phyloP scores from a whole-genome alignment of 139 green algal species.

The Chlamydomonas sp. region DNA sequence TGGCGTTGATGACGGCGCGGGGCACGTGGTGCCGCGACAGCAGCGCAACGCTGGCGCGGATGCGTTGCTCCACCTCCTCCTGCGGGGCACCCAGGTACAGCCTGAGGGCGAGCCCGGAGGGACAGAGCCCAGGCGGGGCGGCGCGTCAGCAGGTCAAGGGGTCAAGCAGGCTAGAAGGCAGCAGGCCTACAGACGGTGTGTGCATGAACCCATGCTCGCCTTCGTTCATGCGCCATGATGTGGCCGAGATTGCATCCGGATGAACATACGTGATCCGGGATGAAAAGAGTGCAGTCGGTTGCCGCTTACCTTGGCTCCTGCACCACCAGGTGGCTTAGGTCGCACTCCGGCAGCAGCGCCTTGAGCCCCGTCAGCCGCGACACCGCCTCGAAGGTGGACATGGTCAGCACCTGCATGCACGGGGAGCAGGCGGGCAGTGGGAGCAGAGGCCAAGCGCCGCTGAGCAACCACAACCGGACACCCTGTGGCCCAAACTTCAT shows the following conservation, averaged over 20 bases:
- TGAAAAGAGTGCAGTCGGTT: too few relatives aligned
- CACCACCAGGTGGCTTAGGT: constrained; percentile 17
- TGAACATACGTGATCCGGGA: too few relatives aligned
- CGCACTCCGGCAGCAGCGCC: constrained; percentile 16
- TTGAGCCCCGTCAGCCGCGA: constrained; percentile 20
- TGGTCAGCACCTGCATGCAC: constrained; percentile 10
- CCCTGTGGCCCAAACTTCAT: too few relatives aligned
- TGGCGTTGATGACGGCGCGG: neutral
- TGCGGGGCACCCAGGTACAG: constrained; percentile 9
- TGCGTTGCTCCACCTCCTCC: neutral
- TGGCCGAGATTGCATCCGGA: too few relatives aligned
- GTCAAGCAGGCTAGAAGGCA: too few relatives aligned
- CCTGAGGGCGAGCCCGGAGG: neutral
- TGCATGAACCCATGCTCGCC: too few relatives aligned
- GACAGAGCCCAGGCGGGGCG: too few relatives aligned
- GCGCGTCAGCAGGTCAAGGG: too few relatives aligned
- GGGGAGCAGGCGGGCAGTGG: neutral
- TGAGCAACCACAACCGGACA: neutral
- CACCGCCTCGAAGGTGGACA: constrained; percentile 6
- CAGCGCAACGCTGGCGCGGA: neutral
- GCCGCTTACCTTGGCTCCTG: constrained; percentile 7
- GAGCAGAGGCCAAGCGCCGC: neutral
- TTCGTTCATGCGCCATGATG: too few relatives aligned
- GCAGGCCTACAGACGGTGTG: too few relatives aligned
- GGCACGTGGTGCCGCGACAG: neutral